phyloP scores from a whole-genome alignment of 2,329 filamentous ascomycete species.

The Trichoderma arundinaceum region DNA sequence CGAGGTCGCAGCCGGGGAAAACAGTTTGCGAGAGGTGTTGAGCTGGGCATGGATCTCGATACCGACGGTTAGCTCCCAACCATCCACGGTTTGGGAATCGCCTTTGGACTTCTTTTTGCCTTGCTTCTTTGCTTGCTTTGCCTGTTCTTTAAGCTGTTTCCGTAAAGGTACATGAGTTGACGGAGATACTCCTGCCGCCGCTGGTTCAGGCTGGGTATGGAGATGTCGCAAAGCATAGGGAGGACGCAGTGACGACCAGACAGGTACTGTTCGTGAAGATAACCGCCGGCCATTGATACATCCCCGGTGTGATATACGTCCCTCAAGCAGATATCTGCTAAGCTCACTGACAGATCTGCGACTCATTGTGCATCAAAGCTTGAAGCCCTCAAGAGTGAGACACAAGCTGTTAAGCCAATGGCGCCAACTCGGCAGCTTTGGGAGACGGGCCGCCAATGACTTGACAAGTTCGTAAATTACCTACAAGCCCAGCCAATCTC shows the following conservation, averaged over 20 bases:
- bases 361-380: slow-evolving; percentile 46
- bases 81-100: slow-evolving; percentile 59
- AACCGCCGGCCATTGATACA: slow-evolving; percentile 45
- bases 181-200: slow-evolving; percentile 26
- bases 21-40: slow-evolving; percentile 87
- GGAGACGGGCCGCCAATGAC: not conserved
- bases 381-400: not conserved
- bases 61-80: slow-evolving; percentile 93
- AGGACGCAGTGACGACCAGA: slow-evolving; percentile 31
- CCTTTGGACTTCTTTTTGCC: slow-evolving; percentile 55
- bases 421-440: not conserved
- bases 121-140: slow-evolving; percentile 72
- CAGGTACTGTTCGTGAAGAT: slow-evolving; percentile 33
- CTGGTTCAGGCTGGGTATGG: slow-evolving; percentile 41
- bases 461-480: no score
- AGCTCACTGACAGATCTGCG: slow-evolving; percentile 52
- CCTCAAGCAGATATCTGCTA: slow-evolving; percentile 56
- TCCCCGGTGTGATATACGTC: slow-evolving; percentile 50
- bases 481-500: not conserved
- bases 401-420: not conserved
- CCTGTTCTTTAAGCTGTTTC: slow-evolving; percentile 74
- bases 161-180: slow-evolving; percentile 59
- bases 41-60: slow-evolving; percentile 98
- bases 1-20: slow-evolving; percentile 73
- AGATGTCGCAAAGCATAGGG: slow-evolving; percentile 38